Evolutionary conservation across 495 filamentous ascomycete species (phyloP).

Genomic region (Tuber calosporum): DNA sequence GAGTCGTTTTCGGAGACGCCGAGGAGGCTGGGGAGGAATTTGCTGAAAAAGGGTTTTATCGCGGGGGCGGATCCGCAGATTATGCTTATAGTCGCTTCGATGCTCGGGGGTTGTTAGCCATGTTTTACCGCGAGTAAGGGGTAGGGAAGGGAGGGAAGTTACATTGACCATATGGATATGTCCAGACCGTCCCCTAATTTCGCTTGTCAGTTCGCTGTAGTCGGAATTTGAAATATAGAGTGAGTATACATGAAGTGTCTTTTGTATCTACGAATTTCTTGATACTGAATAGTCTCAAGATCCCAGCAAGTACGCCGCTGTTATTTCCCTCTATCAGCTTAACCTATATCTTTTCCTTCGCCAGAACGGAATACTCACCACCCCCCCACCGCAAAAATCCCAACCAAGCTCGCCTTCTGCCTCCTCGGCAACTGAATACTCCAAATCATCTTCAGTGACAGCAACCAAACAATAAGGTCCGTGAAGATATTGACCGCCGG

Average conservation of each 20-base stretch:
- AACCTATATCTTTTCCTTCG: not conserved
- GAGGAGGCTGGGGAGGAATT: conserved; percentile 14
- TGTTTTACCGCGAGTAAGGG: too few species aligned
- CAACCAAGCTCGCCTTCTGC: conserved; percentile 15
- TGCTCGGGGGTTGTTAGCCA: conserved; percentile 5
- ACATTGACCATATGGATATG: conserved; percentile 17
- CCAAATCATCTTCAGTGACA: conserved; percentile 28
- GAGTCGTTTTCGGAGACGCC: conserved; percentile 3
- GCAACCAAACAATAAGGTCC: conserved; percentile 18
- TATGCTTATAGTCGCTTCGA: conserved; percentile 16
- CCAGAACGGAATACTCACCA: conserved; percentile 8
- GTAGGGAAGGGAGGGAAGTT: not conserved
- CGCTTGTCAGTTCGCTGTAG: not conserved
- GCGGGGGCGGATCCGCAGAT: conserved; percentile 22
- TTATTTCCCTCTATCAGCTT: not conserved
- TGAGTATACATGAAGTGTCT: conserved; percentile 1
- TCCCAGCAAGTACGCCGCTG: conserved; percentile 15
- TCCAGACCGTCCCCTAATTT: conserved; percentile 3
- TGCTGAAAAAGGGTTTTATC: conserved; percentile 15
- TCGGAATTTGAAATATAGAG: not conserved
- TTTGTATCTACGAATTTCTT: not conserved
- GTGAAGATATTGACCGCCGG: conserved; percentile 19
- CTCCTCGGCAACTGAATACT: conserved; percentile 12
- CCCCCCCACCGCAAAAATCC: conserved; percentile 15
- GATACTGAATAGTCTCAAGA: conserved; percentile 12